phyloP scores from a whole-genome alignment of 768 basidiomycete genomes.

The Imleria badia region DNA sequence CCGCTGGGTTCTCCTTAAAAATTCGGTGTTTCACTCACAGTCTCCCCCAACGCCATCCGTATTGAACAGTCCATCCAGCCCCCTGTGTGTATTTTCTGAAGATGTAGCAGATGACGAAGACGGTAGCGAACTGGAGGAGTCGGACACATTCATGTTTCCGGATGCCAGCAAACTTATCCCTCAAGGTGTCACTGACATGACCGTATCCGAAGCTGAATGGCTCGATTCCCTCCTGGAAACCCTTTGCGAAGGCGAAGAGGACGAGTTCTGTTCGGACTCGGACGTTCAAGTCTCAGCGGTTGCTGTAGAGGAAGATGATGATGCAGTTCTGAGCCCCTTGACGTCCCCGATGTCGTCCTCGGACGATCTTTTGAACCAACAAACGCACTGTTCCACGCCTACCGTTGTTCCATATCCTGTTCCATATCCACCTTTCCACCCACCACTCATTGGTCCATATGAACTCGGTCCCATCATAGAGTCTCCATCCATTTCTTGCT shows the following conservation, averaged over 20 bases:
- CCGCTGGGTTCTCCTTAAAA: slow-evolving; percentile 88
- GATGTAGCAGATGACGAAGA: slow-evolving; percentile 51
- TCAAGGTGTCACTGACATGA: slow-evolving; percentile 30
- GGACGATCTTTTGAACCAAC: slow-evolving; percentile 63
- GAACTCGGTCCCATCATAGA: slow-evolving; percentile 44
- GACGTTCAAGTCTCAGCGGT: slow-evolving; percentile 48
- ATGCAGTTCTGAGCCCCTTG: slow-evolving; percentile 53
- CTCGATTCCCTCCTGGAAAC: slow-evolving; percentile 77
- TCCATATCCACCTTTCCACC: slow-evolving; percentile 63
- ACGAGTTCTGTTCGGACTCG: slow-evolving; percentile 49
- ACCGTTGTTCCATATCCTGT: slow-evolving; percentile 58
- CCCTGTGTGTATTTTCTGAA: slow-evolving; percentile 33
- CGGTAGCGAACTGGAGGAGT: slow-evolving; percentile 40
- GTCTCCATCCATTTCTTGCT: slow-evolving; percentile 42
- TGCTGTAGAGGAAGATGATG: slow-evolving; percentile 62
- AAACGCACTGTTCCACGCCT: slow-evolving; percentile 47
- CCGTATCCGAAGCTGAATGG: slow-evolving; percentile 74
- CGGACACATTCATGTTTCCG: slow-evolving; percentile 78
- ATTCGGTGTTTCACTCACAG: slow-evolving; percentile 64
- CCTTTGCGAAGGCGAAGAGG: slow-evolving; percentile 69
- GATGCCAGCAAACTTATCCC: slow-evolving; percentile 61
- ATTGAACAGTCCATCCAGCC: slow-evolving; percentile 18
- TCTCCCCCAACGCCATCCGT: slow-evolving; percentile 37
- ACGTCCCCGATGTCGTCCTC: slow-evolving; percentile 75
- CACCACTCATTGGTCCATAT: slow-evolving; percentile 55